These are phyloP conservation scores for Nicotiana tomentosiformis DNA, from an alignment of 257 asterid species.

Conservation along the genomic window DNA sequence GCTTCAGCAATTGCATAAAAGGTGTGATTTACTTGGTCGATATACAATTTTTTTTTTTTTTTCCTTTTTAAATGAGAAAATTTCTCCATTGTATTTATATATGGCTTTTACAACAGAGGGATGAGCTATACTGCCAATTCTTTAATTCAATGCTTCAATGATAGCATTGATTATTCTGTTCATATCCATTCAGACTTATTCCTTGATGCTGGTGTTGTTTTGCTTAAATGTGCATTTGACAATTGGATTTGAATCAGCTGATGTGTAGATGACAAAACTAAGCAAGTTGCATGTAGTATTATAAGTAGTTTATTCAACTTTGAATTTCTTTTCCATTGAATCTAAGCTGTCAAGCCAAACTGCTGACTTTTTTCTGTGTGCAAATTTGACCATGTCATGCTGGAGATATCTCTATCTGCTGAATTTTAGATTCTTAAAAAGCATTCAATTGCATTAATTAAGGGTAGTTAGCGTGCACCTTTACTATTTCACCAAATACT, in stretches of 20 bases:
- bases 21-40: neutral
- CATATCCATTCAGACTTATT: neutral
- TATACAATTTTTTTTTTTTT: neutral
- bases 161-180: neutral
- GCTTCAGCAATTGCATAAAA: neutral
- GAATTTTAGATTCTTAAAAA: conserved; percentile 10
- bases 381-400: neutral
- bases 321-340: neutral
- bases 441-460: neutral
- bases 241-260: conserved; percentile 3
- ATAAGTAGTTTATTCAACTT: neutral
- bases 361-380: neutral
- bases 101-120: neutral
- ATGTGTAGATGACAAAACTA: neutral
- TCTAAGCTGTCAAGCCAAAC: neutral
- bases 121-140: conserved; percentile 6
- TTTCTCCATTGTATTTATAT: conserved; percentile 11
- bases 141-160: conserved; percentile 3
- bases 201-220: neutral
- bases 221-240: neutral
- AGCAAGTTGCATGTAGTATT: neutral
- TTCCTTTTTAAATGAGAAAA: neutral
- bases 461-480: neutral
- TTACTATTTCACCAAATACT: neutral
- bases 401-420: neutral